A percentile compares a stretch with the other conserved stretches of the same genome.
phyloP scores from a whole-genome alignment of 176 grass and related monocot genomes.

The Calamus simplicifolius region DNA sequence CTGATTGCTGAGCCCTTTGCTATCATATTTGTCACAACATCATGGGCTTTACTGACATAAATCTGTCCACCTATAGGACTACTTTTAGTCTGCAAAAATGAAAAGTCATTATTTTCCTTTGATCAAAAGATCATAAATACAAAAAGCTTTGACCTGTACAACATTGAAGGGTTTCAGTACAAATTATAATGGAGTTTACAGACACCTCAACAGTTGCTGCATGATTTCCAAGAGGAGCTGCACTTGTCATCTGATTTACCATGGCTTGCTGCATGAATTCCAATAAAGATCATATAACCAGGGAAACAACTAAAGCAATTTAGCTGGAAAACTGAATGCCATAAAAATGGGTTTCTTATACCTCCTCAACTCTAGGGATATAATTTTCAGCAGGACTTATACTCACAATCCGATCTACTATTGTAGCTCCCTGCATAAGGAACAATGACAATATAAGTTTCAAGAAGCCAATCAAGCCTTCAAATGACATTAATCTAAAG shows the following conservation, averaged over 20 bases:
- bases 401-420: conserved; percentile 76
- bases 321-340: too few species aligned
- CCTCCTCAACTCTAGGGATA: conserved; percentile 59
- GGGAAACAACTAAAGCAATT: too few species aligned
- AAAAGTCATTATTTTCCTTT: conserved; percentile 1
- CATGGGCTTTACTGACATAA: conserved; percentile 76
- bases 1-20: conserved; percentile 76
- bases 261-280: conserved; percentile 51
- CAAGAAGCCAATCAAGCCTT: too few species aligned
- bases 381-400: conserved; percentile 87
- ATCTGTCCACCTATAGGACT: conserved; percentile 38
- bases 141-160: neutral
- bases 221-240: conserved; percentile 28
- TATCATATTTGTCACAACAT: conserved; percentile 70
- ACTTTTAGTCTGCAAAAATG: conserved; percentile 36
- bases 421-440: conserved; percentile 76
- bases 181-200: conserved; percentile 27
- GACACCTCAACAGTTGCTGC: conserved; percentile 44
- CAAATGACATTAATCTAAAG: too few species aligned
- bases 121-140: neutral
- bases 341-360: conserved; percentile 18
- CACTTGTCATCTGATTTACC: conserved; percentile 31
- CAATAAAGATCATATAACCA: too few species aligned
- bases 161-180: neutral
- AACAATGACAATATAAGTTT: neutral